A percentile compares a stretch with the other conserved stretches of the same genome.
phyloP scores from a whole-genome alignment of 352 stramenopile genomes.

The Globisporangium mamillatum region DNA sequence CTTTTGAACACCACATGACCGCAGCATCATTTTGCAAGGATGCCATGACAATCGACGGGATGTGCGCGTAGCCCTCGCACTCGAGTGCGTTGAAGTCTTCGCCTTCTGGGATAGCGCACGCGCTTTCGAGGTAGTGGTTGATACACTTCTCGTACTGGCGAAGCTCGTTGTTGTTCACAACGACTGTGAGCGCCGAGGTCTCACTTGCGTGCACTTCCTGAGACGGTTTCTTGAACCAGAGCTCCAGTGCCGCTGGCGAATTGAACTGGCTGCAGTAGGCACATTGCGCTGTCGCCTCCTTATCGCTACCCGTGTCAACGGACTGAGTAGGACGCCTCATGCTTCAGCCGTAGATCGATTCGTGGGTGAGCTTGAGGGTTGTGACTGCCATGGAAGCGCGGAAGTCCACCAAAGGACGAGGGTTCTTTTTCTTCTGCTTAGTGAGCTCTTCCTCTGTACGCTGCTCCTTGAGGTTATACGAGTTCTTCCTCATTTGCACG shows the following conservation, averaged over 20 bases:
- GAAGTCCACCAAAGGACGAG: too few species aligned
- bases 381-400: too few species aligned
- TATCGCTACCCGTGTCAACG: background rate
- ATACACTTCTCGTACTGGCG: conserved; percentile 1
- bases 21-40: too few species aligned
- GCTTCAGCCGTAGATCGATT: conserved; percentile 1
- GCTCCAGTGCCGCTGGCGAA: conserved; percentile 2
- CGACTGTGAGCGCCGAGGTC: background rate
- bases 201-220: background rate
- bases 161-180: background rate
- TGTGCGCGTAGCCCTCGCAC: conserved; percentile 1
- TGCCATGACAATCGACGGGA: conserved; percentile 8
- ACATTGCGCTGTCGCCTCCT: background rate
- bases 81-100: background rate
- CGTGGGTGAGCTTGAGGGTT: background rate
- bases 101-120: background rate
- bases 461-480: too few species aligned
- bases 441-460: too few species aligned
- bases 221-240: background rate
- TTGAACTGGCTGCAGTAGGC: conserved; percentile 10
- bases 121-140: conserved; percentile 6
- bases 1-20: too few species aligned
- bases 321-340: background rate
- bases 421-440: too few species aligned
- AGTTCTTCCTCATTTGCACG: too few species aligned